Evolutionary conservation across 2,329 filamentous ascomycete genomes (phyloP).

Genomic region (Penicillium sp.): DNA sequence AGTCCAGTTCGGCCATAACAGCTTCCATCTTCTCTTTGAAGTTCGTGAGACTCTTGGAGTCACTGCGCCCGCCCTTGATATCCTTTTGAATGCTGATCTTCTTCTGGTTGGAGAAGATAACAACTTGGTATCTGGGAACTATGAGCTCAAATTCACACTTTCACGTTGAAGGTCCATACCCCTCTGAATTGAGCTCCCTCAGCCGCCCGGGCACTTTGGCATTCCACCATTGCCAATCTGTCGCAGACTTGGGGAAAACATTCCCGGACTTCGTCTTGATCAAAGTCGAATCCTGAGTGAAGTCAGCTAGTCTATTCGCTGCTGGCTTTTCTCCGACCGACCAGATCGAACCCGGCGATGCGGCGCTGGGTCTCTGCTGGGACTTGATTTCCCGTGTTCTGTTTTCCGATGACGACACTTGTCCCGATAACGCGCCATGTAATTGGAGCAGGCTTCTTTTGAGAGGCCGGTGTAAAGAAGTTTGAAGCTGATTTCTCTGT

Average conservation of each 20-base stretch:
- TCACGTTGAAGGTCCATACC: constrained; percentile 48
- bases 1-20: constrained; percentile 65
- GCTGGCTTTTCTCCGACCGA: constrained; percentile 21
- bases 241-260: constrained; percentile 68
- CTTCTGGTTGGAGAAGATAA: constrained; percentile 87
- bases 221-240: constrained; percentile 97
- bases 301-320: background rate
- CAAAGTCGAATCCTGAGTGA: constrained; percentile 76
- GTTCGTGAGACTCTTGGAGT: constrained; percentile 69
- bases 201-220: constrained; percentile 67
- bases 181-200: constrained; percentile 69
- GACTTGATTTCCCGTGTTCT: constrained; percentile 47
- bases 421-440: constrained; percentile 68
- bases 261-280: constrained; percentile 80
- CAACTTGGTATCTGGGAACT: constrained; percentile 65
- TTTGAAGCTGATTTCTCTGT: constrained; percentile 64
- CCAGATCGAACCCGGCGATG: constrained; percentile 52
- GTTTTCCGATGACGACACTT: constrained; percentile 76
- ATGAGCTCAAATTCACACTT: background rate
- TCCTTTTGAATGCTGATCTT: constrained; percentile 75
- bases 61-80: constrained; percentile 67
- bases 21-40: constrained; percentile 80
- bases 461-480: constrained; percentile 85
- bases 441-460: constrained; percentile 78
- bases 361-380: constrained; percentile 26